Conservation (phyloP, 345 rosid genomes). For the Salix dunnii region DNA sequence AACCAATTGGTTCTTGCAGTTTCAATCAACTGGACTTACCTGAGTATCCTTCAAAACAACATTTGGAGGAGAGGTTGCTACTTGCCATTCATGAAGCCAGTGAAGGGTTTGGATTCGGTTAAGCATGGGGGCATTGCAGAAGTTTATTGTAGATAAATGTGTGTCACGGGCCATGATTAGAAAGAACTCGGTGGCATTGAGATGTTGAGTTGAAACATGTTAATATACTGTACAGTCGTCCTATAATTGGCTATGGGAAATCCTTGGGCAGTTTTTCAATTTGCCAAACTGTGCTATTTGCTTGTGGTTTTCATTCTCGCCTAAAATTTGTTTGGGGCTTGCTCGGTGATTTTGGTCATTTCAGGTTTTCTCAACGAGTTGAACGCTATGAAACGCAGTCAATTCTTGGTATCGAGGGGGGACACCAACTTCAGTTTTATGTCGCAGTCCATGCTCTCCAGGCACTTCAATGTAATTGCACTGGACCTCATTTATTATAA, state of each 20-base stretch:
- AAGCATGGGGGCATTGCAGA: constrained; percentile 32
- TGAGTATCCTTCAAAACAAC: constrained; percentile 89
- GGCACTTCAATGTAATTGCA: too few relatives aligned
- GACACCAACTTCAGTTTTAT: too few relatives aligned
- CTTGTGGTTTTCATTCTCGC: too few relatives aligned
- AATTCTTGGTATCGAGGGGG: too few relatives aligned
- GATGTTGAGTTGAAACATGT: constrained; percentile 31
- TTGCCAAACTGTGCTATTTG: constrained; percentile 22
- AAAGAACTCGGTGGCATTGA: constrained; percentile 15
- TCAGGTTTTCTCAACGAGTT: too few relatives aligned
- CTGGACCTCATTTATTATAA: too few relatives aligned
- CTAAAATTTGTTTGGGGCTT: too few relatives aligned
- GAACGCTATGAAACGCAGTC: too few relatives aligned
- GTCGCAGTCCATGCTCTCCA: too few relatives aligned
- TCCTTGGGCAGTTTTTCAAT: constrained; percentile 45
- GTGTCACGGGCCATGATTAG: constrained; percentile 15
- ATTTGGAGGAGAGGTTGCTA: constrained; percentile 78
- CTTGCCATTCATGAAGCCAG: constrained; percentile 95
- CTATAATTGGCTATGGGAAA: constrained; percentile 39
- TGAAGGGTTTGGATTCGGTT: constrained; percentile 96
- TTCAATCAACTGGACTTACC: constrained; percentile 97
- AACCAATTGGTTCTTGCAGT: constrained; percentile 41
- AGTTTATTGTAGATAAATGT: constrained; percentile 16
- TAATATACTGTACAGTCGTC: constrained; percentile 58
- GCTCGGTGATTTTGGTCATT: too few relatives aligned